Conservation (phyloP, 2,329 filamentous ascomycete genomes). For the Trichothecium sympodiale region DNA sequence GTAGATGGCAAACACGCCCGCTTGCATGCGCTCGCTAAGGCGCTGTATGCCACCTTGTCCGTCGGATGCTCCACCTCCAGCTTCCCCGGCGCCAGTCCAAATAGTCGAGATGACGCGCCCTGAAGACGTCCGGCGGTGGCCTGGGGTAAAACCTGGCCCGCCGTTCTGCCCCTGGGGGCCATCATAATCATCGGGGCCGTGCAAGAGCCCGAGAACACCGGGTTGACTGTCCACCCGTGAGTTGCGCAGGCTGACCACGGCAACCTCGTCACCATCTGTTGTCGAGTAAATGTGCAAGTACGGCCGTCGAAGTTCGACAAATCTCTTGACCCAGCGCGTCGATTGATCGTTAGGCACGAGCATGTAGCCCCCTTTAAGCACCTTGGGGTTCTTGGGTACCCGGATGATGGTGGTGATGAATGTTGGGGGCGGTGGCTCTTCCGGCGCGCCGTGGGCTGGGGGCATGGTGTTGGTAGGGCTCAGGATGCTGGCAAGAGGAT, state of each 20-base stretch:
- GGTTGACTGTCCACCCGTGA: conserved; percentile 88
- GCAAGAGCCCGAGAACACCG: conserved; percentile 69
- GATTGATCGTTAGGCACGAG: conserved; percentile 74
- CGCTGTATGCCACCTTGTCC: conserved; percentile 33
- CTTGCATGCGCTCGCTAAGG: conserved; percentile 47
- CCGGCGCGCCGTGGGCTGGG: conserved; percentile 48
- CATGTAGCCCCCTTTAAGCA: conserved; percentile 81
- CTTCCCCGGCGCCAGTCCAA: conserved; percentile 34
- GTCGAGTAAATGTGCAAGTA: conserved; percentile 86
- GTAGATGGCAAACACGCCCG: conserved; percentile 87
- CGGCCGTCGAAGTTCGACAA: conserved; percentile 81
- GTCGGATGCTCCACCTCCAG: conserved; percentile 8
- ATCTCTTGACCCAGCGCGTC: conserved; percentile 80
- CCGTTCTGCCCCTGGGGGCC: conserved; percentile 19
- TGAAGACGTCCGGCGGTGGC: conserved; percentile 37
- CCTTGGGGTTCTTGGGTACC: conserved; percentile 67
- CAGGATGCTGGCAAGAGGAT: conserved; percentile 44
- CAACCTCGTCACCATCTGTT: conserved; percentile 80
- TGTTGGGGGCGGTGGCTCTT: conserved; percentile 41
- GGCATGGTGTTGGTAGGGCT: conserved; percentile 55
- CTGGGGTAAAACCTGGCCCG: conserved; percentile 27
- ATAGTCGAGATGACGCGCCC: conserved; percentile 44
- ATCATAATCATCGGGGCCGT: conserved; percentile 31
- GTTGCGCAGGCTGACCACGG: conserved; percentile 78
- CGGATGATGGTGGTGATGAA: conserved; percentile 68